Percentiles rank a stretch among this genome's conserved stretches.
Conservation (phyloP, 2,329 filamentous ascomycete species). For the Clonostachys rhizophaga region DNA sequence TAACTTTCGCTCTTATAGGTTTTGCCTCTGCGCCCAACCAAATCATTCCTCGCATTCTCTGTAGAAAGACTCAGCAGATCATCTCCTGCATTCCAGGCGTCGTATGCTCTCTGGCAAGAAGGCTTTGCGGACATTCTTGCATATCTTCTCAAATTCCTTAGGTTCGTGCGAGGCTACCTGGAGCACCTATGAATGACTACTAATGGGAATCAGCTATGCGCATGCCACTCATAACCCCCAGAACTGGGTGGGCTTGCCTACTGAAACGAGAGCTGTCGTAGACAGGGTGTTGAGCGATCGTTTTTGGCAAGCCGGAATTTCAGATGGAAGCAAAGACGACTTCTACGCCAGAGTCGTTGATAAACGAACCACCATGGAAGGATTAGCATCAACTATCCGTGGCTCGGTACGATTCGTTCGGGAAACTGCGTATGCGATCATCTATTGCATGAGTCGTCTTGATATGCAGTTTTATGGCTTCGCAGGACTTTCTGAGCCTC, state of each 20-base stretch:
- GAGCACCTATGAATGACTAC: constrained; percentile 2
- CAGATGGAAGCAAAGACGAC: constrained; percentile 89
- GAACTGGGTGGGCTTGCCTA: constrained; percentile 75
- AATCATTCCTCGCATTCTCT: constrained; percentile 86
- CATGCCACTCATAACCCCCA: constrained; percentile 85
- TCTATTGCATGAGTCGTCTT: constrained; percentile 88
- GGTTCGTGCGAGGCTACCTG: constrained; percentile 29
- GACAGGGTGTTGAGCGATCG: constrained; percentile 83
- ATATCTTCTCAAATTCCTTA: constrained; percentile 78
- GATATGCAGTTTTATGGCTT: constrained; percentile 91
- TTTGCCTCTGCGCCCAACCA: constrained; percentile 80
- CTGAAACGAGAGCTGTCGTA: constrained; percentile 73
- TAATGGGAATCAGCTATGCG: constrained; percentile 56
- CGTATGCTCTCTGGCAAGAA: constrained; percentile 79
- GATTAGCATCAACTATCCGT: constrained; percentile 87
- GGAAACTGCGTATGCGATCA: constrained; percentile 89
- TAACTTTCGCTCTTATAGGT: constrained; percentile 29
- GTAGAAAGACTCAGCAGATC: constrained; percentile 81
- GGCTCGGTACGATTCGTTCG: constrained; percentile 85
- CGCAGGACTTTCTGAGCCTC: constrained; percentile 71
- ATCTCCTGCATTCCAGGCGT: constrained; percentile 68
- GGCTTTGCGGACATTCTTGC: constrained; percentile 80
- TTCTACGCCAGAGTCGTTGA: constrained; percentile 91
- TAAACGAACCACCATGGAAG: constrained; percentile 85
- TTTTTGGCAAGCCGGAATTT: constrained; percentile 98